These are phyloP conservation scores for Boletus sensibilis DNA, from an alignment of 768 basidiomycete species.

Conservation along the genomic window DNA sequence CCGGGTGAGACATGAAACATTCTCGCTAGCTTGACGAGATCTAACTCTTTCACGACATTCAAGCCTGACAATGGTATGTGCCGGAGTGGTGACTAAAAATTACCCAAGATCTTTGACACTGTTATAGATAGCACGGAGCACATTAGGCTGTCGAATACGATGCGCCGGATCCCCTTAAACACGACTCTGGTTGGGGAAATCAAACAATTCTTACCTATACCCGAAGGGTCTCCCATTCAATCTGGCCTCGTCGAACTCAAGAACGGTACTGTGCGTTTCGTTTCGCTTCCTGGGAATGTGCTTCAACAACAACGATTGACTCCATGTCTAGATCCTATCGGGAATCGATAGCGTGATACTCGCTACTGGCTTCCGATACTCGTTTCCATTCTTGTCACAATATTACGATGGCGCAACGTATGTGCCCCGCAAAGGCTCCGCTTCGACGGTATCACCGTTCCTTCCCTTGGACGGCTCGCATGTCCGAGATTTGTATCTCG, in stretches of 20 bases:
- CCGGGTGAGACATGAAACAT: slow-evolving; percentile 3
- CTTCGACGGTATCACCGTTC: slow-evolving; percentile 3
- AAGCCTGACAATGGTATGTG: slow-evolving; percentile 7
- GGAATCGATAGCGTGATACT: slow-evolving; percentile 14
- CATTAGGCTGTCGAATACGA: neutral
- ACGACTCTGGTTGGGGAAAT: slow-evolving; percentile 16
- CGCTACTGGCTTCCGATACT: slow-evolving; percentile 12
- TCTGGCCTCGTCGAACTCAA: slow-evolving; percentile 16
- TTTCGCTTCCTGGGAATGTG: neutral
- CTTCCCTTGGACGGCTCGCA: slow-evolving; percentile 7
- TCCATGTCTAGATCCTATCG: slow-evolving; percentile 3
- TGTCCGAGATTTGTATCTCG: slow-evolving; percentile 16
- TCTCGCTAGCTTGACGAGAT: neutral
- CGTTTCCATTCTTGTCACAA: slow-evolving; percentile 18
- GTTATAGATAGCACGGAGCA: neutral
- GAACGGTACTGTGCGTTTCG: slow-evolving; percentile 12
- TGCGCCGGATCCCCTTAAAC: slow-evolving; percentile 10
- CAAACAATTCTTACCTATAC: slow-evolving; percentile 4
- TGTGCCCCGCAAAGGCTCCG: neutral
- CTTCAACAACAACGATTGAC: too few relatives aligned
- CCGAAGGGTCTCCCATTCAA: slow-evolving; percentile 7
- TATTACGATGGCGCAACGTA: slow-evolving; percentile 13
- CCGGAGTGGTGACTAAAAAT: neutral
- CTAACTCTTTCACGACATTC: neutral
- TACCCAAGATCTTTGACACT: neutral